Percentiles rank a stretch among this genome's conserved stretches.
These are phyloP conservation scores for Halophytophthora batemanensis DNA, from an alignment of 352 stramenopile species.

Conservation along the genomic window DNA sequence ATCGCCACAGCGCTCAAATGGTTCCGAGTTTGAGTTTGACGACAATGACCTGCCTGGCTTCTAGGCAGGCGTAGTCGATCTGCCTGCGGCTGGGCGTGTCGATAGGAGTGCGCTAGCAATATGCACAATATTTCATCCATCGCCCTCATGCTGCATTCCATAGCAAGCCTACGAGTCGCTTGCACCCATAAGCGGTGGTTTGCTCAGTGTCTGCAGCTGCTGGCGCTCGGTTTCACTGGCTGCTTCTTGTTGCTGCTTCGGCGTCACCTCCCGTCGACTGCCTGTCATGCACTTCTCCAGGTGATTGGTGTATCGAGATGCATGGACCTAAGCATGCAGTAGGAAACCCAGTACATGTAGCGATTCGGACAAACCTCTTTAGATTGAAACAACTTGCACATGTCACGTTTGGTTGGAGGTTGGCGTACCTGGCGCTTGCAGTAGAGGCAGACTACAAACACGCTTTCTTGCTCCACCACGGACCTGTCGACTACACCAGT, in stretches of 20 bases:
- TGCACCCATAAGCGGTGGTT: constrained; percentile 26
- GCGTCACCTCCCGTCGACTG: constrained; percentile 39
- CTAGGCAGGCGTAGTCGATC: too few species aligned
- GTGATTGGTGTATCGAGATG: constrained; percentile 66
- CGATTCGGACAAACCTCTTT: not conserved
- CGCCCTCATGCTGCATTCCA: not conserved
- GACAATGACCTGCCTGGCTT: constrained; percentile 62
- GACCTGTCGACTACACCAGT: constrained; percentile 8
- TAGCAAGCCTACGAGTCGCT: constrained; percentile 5
- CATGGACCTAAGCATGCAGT: constrained; percentile 42
- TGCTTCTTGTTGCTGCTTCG: constrained; percentile 34
- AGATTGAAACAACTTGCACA: too few species aligned
- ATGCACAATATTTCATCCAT: constrained; percentile 10
- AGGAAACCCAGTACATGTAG: not conserved
- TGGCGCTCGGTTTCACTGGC: constrained; percentile 33
- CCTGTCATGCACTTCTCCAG: constrained; percentile 74
- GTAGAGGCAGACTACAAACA: constrained; percentile 58
- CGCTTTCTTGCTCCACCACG: constrained; percentile 47
- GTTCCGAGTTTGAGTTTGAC: constrained; percentile 53
- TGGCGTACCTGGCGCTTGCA: constrained; percentile 56
- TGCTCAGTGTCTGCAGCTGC: constrained; percentile 31
- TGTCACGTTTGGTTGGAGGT: not conserved
- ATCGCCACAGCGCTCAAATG: constrained; percentile 25
- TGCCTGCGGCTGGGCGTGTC: too few species aligned
- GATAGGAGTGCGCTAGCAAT: not conserved